Conservation (phyloP, 2,329 filamentous ascomycete genomes). For the Ceratocystis cacaofunesta region DNA sequence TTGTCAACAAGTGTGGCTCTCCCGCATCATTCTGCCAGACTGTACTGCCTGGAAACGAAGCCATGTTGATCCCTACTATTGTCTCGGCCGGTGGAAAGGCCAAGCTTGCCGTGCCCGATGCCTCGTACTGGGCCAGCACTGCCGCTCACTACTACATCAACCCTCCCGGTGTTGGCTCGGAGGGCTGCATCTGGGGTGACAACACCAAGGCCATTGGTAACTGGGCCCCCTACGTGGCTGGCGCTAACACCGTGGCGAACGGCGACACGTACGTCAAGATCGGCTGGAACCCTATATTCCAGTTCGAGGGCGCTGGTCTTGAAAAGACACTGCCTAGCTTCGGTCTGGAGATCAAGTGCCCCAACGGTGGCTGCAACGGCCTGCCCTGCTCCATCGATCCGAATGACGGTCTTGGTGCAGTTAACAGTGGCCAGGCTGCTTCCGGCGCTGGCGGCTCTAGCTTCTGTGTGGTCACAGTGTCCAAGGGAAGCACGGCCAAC, state of each 20-base stretch:
- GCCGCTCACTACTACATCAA: slow-evolving; percentile 74
- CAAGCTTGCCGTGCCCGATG: slow-evolving; percentile 51
- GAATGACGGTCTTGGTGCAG: slow-evolving; percentile 37
- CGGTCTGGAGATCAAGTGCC: slow-evolving; percentile 57
- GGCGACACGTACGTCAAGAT: slow-evolving; percentile 62
- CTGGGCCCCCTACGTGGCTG: slow-evolving; percentile 64
- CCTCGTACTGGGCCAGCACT: slow-evolving; percentile 55
- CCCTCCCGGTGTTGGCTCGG: slow-evolving; percentile 47
- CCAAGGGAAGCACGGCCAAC: slow-evolving; percentile 48
- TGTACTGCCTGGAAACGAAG: slow-evolving; percentile 62
- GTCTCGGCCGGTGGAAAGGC: slow-evolving; percentile 37
- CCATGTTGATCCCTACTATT: slow-evolving; percentile 68
- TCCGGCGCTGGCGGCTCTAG: slow-evolving; percentile 51
- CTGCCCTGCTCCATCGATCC: slow-evolving; percentile 62
- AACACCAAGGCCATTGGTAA: slow-evolving; percentile 50
- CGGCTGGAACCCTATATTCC: slow-evolving; percentile 63
- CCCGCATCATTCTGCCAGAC: slow-evolving; percentile 64
- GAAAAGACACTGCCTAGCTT: slow-evolving; percentile 45
- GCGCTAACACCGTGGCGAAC: slow-evolving; percentile 50
- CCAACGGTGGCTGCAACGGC: slow-evolving; percentile 50
- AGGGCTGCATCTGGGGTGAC: slow-evolving; percentile 60
- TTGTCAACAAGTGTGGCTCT: slow-evolving; percentile 48
- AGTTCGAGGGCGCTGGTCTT: slow-evolving; percentile 44
- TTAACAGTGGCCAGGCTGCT: slow-evolving; percentile 39
- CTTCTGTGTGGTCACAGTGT: slow-evolving; percentile 66